Evolutionary conservation across 805 yeast species (phyloP).

Genomic region (Debaryomyces hansenii): DNA sequence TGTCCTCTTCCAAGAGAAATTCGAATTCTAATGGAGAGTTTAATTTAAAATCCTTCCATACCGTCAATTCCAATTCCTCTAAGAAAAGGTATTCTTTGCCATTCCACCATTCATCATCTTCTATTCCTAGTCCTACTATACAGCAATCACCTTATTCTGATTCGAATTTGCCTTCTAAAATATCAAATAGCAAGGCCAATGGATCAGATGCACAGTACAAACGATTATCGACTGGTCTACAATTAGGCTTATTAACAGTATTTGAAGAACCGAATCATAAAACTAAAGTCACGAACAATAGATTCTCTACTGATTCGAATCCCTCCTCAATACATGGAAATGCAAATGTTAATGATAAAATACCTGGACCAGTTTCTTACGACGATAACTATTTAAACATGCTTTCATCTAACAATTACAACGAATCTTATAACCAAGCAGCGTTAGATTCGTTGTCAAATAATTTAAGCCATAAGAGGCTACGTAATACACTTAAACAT

Average conservation of each 20-base stretch:
- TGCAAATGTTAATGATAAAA: not conserved
- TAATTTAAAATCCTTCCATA: slow-evolving; percentile 37
- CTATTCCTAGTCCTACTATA: slow-evolving; percentile 8
- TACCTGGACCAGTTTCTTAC: slow-evolving; percentile 7
- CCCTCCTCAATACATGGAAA: not conserved
- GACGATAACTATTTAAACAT: slow-evolving; percentile 28
- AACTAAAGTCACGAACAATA: not conserved
- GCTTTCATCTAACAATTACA: slow-evolving; percentile 17
- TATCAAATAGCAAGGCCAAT: not conserved
- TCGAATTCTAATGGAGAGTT: slow-evolving; percentile 20
- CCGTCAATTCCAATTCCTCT: slow-evolving; percentile 12
- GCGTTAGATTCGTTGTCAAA: slow-evolving; percentile 37
- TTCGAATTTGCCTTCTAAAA: not conserved
- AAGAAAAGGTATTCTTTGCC: slow-evolving; percentile 27
- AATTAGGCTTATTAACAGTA: slow-evolving; percentile 38
- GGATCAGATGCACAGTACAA: slow-evolving; percentile 23
- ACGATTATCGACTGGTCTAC: slow-evolving; percentile 37
- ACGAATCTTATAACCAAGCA: slow-evolving; percentile 33
- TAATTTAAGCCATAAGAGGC: slow-evolving; percentile 7
- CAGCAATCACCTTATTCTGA: slow-evolving; percentile 1
- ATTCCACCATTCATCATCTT: slow-evolving; percentile 4
- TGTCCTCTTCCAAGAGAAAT: slow-evolving; percentile 18
- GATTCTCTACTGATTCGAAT: not conserved
- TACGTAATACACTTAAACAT: slow-evolving; percentile 11
- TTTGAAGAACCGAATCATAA: slow-evolving; percentile 27